Evolutionary conservation across 495 filamentous ascomycete species (phyloP).

Genomic region (Bacidia gigantensis): DNA sequence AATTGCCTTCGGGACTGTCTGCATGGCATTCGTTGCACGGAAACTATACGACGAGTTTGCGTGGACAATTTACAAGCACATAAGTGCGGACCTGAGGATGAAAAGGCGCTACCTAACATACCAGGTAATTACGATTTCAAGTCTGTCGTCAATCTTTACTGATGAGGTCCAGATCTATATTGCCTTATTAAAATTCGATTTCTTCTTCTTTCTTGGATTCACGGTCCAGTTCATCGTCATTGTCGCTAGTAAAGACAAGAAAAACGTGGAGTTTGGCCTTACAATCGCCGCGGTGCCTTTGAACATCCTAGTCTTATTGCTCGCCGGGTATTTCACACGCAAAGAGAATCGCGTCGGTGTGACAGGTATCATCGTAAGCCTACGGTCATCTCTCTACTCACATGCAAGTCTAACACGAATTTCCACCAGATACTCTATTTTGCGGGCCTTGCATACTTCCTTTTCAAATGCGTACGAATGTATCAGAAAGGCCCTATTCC

Average conservation of each 20-base stretch:
- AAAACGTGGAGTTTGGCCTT: slow-evolving; percentile 63
- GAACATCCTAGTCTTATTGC: slow-evolving; percentile 73
- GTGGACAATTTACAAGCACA: slow-evolving; percentile 98
- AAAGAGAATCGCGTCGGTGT: slow-evolving; percentile 71
- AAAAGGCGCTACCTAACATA: slow-evolving; percentile 92
- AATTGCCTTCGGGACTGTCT: slow-evolving; percentile 58
- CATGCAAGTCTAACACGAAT: slow-evolving; percentile 14
- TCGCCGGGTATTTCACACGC: slow-evolving; percentile 71
- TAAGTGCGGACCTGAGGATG: slow-evolving; percentile 92
- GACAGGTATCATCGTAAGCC: slow-evolving; percentile 53
- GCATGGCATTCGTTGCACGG: slow-evolving; percentile 68
- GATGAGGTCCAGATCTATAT: slow-evolving; percentile 71
- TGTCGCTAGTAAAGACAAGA: slow-evolving; percentile 43
- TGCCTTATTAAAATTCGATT: slow-evolving; percentile 94
- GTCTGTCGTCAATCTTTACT: slow-evolving; percentile 11
- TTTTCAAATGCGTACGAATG: slow-evolving; percentile 96
- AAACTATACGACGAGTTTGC: slow-evolving; percentile 97
- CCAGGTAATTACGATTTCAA: slow-evolving; percentile 58
- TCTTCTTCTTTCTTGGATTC: slow-evolving; percentile 99
- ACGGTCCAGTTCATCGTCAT: slow-evolving; percentile 95
- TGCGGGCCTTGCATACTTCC: slow-evolving; percentile 83
- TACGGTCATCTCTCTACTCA: background rate
- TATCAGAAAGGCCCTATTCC: slow-evolving; percentile 44
- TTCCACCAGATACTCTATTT: slow-evolving; percentile 57
- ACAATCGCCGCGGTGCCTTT: slow-evolving; percentile 82